Conservation (phyloP, 805 yeast genomes). For the Sugiyamaella marilandica region DNA sequence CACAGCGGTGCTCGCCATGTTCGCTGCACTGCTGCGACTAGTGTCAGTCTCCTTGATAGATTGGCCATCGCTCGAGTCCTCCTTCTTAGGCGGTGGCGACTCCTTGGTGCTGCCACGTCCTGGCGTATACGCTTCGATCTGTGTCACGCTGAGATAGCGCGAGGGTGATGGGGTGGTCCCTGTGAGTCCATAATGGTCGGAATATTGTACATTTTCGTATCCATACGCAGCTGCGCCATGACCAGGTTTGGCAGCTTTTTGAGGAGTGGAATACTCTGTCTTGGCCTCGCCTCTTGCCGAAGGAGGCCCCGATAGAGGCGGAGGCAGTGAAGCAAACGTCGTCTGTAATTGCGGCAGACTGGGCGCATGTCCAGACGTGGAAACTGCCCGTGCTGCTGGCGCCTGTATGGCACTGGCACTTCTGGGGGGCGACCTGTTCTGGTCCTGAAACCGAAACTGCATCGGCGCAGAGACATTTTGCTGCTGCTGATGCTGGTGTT, state of each 20-base stretch:
- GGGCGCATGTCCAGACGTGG: neutral
- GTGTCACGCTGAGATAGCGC: conserved; percentile 35
- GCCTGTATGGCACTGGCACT: neutral
- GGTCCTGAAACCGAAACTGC: neutral
- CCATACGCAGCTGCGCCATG: neutral
- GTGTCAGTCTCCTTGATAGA: neutral
- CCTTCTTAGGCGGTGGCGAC: neutral
- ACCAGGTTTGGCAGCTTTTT: conserved; percentile 6
- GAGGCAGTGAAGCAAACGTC: neutral
- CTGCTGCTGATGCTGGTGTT: conserved; percentile 16
- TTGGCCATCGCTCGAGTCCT: neutral
- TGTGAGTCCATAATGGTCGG: conserved; percentile 21
- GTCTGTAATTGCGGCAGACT: neutral
- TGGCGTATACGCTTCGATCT: conserved; percentile 59
- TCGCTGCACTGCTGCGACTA: neutral
- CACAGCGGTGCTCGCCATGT: neutral
- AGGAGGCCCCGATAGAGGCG: neutral
- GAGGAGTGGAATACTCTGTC: conserved; percentile 13
- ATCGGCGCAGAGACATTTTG: conserved; percentile 1
- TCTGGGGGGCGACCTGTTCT: conserved; percentile 3
- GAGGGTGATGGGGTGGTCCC: conserved; percentile 18
- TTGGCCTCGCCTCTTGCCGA: neutral
- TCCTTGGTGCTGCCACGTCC: conserved; percentile 42
- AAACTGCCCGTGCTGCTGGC: neutral
- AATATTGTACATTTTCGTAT: conserved; percentile 1